A percentile compares a stretch with the other conserved stretches of the same genome.
Evolutionary conservation across 768 basidiomycete species (phyloP).

Genomic region (Termitomyces bulborhizus): DNA sequence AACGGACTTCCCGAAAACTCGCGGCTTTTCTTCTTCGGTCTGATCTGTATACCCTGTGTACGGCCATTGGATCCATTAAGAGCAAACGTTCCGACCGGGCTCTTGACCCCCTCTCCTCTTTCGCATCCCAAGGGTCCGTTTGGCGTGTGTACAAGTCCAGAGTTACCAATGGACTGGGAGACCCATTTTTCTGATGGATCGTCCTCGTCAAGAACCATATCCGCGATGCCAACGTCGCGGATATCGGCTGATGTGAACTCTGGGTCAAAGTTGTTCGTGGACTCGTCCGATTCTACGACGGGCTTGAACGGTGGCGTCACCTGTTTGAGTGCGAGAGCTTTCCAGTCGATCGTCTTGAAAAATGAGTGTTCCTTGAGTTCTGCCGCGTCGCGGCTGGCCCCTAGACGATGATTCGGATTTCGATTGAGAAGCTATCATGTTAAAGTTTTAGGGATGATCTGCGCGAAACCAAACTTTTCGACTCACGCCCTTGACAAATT

Average conservation of each 20-base stretch:
- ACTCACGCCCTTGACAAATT: conserved; percentile 97
- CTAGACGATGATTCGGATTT: conserved; percentile 96
- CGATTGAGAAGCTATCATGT: conserved; percentile 81
- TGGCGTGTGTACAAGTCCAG: conserved; percentile 48
- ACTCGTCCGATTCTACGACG: conserved; percentile 95
- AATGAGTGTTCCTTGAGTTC: conserved; percentile 97
- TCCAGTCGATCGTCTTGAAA: conserved; percentile 91
- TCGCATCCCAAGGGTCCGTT: conserved; percentile 77
- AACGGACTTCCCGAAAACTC: conserved; percentile 58
- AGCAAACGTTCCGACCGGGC: conserved; percentile 11
- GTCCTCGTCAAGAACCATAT: conserved; percentile 47
- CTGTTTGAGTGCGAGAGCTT: conserved; percentile 77
- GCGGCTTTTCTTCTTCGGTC: conserved; percentile 39
- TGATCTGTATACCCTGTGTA: conserved; percentile 47
- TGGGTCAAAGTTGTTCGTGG: conserved; percentile 96
- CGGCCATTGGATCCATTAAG: conserved; percentile 16
- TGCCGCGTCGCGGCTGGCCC: conserved; percentile 82
- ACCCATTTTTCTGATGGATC: conserved; percentile 75
- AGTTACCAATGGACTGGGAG: conserved; percentile 35
- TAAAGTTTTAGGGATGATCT: not conserved
- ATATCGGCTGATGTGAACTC: conserved; percentile 96
- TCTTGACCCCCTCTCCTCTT: conserved; percentile 14
- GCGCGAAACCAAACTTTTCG: not conserved
- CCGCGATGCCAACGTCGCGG: conserved; percentile 57
- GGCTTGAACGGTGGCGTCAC: conserved; percentile 98